Base-by-base conservation (phyloP, 2,329 filamentous ascomycete genomes). In the Penicillium sumatraense region DNA sequence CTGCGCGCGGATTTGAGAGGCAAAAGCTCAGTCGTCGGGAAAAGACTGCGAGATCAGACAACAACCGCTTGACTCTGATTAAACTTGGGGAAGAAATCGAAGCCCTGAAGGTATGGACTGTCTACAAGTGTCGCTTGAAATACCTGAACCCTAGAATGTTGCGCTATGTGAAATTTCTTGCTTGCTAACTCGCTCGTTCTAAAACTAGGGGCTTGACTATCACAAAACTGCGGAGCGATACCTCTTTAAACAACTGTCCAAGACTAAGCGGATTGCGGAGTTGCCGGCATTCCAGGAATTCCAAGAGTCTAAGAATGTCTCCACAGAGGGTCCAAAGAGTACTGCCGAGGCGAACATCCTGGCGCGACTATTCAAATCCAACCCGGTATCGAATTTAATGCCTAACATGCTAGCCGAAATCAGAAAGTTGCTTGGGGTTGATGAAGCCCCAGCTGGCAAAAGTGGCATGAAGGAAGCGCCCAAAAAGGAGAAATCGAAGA, bases 1-100 rank as follows among this genome's bases (percentile, higher is more conserved):
- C 81, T 9, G 83, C 83, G 31, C 82, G 83, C 40, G 81, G 82
- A 10, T 85, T 87, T 60, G 86, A 88, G 69, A 76, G 84, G 47
- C 86, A 88, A 70, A 88, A 88, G 67, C 75, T 87, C 54, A 81
- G 84, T 20, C 77, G 85, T 13, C 75, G 85, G 53, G 79, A 81
- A 62, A 87, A 87, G 67, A 78, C 75, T 2, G 83, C 83, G 0
- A 75, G 72, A 36, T 60, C 70, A 7, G 76, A 80, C 33, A 75
- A 75, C 10, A 77, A 83, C 27, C 59, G 64, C 5, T 67, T 71
- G 21, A 69, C 70, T 5, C 55, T 75, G 56, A 71, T 70, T 18
- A 75, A 84, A 5, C 67, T 87, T 27, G 75, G 80, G 27, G 77
- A 76, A 44, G 85, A 88, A 66, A 80, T 86, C 41, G 72, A 76